A percentile compares a stretch with the other conserved stretches of the same genome.
These are phyloP conservation scores for Cyberlindnera veronae DNA, from an alignment of 805 yeast species.

Conservation along the genomic window DNA sequence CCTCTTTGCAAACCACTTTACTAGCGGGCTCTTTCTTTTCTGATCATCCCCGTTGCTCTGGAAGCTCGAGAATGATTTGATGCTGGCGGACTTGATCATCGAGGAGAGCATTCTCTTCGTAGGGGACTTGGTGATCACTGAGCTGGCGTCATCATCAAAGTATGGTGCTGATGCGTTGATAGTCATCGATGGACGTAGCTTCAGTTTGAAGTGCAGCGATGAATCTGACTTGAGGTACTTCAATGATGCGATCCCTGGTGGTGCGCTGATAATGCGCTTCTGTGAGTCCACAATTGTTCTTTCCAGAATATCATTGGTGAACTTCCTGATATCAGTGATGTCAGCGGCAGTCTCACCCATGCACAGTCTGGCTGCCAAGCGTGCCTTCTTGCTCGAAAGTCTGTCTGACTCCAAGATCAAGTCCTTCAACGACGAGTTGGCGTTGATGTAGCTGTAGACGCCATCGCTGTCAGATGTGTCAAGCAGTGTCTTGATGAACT, in stretches of 20 bases:
- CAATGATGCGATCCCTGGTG: slow-evolving; percentile 8
- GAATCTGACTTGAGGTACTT: slow-evolving; percentile 17
- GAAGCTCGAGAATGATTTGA: slow-evolving; percentile 23
- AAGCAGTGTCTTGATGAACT: slow-evolving; percentile 47
- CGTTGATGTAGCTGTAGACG: slow-evolving; percentile 22
- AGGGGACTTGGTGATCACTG: slow-evolving; percentile 16
- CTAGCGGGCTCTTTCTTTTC: slow-evolving; percentile 7
- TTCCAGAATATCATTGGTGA: slow-evolving; percentile 6
- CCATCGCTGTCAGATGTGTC: slow-evolving; percentile 24
- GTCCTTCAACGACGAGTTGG: slow-evolving; percentile 23
- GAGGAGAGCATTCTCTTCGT: slow-evolving; percentile 21
- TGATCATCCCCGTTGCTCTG: slow-evolving; percentile 4
- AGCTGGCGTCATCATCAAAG: slow-evolving; percentile 1
- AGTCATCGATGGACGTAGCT: slow-evolving; percentile 3
- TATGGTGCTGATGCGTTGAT: neutral
- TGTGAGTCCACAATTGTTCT: slow-evolving; percentile 19
- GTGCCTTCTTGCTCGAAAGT: slow-evolving; percentile 19
- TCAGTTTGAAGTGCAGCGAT: slow-evolving; percentile 13
- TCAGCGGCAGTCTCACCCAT: slow-evolving; percentile 19
- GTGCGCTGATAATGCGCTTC: slow-evolving; percentile 9
- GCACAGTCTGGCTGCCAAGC: slow-evolving; percentile 24
- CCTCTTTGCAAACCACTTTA: slow-evolving; percentile 15
- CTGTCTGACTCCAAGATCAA: slow-evolving; percentile 23
- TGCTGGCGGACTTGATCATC: slow-evolving; percentile 29
- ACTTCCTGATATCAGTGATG: slow-evolving; percentile 8